Base-by-base conservation (phyloP, 2,329 filamentous ascomycete genomes). In the Didymosphaeria variabile region DNA sequence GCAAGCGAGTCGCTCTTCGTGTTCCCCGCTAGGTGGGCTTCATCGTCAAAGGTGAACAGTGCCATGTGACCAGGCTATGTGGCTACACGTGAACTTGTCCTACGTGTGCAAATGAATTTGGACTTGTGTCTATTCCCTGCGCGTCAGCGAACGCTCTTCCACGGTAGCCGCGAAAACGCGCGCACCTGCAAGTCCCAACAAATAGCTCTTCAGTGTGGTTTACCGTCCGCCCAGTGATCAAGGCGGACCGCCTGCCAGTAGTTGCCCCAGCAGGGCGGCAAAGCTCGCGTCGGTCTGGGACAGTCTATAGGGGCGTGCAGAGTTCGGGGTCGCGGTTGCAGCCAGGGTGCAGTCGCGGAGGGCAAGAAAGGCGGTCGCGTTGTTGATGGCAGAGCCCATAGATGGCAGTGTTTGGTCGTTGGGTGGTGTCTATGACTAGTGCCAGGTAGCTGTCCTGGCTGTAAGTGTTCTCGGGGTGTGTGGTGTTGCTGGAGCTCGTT, bases 201-300 rank as follows among this genome's bases (percentile, higher is more conserved):
- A 8, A 9, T 56, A 60, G 67, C 49, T 59, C 44, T 64, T 64
- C 53, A 55, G 19, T 44, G 42, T 45, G 71, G 68, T 72, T 79
- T 83, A 83, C 82, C 81, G 82, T 83, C 83, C 83, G 82, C 82
- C 82, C 68, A 63, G 66, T 62, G 52, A 67, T 84, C 80, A 84
- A 80, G 82, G 81, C 81, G 83, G 83, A 84, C 82, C 76, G 66
- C 69, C 72, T 72, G 77, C 81, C 71, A 79, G 77, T 83, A 83
- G 67, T 72, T 69, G 77, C 79, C 82, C 82, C 61, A 82, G 71
- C 74, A 83, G 73, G 51, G 77, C 73, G n/a, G 78, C 81, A 69
- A 83, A 84, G 66, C 79, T 82, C 26, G 81, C 80, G 67, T 83
- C 80, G 53, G 73, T 79, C 69, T 74, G 75, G 60, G 74, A 77